A percentile compares a stretch with the other conserved stretches of the same genome.
phyloP scores from a whole-genome alignment of 768 basidiomycete species.

The Psilocybe tampanensis region DNA sequence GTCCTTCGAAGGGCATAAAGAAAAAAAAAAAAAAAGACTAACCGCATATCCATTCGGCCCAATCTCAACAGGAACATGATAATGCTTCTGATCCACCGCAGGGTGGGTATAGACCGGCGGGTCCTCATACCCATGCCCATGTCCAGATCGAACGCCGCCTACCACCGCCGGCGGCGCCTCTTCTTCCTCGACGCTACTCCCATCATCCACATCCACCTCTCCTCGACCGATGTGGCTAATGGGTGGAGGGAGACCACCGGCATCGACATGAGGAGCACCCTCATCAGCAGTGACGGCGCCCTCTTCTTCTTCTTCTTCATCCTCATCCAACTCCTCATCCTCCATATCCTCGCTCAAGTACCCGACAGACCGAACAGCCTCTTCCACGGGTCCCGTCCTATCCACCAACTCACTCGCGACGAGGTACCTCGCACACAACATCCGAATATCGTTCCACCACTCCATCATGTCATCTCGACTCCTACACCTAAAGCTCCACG shows the following conservation, averaged over 20 bases:
- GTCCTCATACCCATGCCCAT: slow-evolving; percentile 39
- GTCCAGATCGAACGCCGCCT: too few species aligned
- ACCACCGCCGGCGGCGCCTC: too few species aligned
- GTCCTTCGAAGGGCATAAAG: too few species aligned
- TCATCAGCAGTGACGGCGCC: too few species aligned
- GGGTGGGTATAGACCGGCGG: slow-evolving; percentile 65
- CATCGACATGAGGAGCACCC: too few species aligned
- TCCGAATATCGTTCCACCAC: slow-evolving; percentile 98
- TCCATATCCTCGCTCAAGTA: slow-evolving; percentile 82
- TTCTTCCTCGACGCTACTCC: slow-evolving; percentile 34
- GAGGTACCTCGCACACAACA: slow-evolving; percentile 92
- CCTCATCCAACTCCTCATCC: slow-evolving; percentile 41
- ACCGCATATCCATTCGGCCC: slow-evolving; percentile 65
- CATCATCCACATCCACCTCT: slow-evolving; percentile 38
- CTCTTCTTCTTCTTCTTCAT: slow-evolving; percentile 81
- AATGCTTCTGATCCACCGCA: slow-evolving; percentile 21
- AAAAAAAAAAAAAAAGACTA: slow-evolving; percentile 30
- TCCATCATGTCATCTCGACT: slow-evolving; percentile 99
- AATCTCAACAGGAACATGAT: slow-evolving; percentile 35
- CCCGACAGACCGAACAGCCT: slow-evolving; percentile 87
- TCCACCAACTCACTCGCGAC: slow-evolving; percentile 95
- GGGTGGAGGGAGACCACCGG: slow-evolving; percentile 12
- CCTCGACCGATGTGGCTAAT: slow-evolving; percentile 1
- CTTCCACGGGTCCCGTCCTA: slow-evolving; percentile 88
- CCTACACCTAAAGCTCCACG: slow-evolving; percentile 86